Conservation (phyloP, 2,329 filamentous ascomycete species). For the Trichoderma breve region DNA sequence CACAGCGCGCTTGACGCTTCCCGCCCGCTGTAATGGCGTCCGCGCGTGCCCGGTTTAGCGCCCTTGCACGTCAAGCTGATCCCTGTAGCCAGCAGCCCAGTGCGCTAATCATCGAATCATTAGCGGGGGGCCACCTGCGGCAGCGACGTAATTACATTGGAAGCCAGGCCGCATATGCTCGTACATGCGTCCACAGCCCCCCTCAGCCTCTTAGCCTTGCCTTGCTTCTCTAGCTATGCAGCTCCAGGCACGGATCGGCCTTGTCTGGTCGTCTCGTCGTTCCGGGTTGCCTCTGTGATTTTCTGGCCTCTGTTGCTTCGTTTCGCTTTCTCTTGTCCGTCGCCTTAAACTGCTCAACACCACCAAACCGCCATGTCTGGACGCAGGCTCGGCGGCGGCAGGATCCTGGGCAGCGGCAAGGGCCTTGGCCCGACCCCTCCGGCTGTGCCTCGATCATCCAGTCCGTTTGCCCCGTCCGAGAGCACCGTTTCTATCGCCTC, state of each 20-base stretch:
- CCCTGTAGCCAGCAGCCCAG: slow-evolving; percentile 2
- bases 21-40: slow-evolving; percentile 4
- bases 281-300: slow-evolving; percentile 17
- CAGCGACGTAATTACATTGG: slow-evolving; percentile 5
- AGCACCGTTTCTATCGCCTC: slow-evolving; percentile 80
- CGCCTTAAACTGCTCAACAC: background rate
- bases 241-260: slow-evolving; percentile 37
- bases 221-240: slow-evolving; percentile 25
- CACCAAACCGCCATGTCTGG: slow-evolving; percentile 61
- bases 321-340: background rate
- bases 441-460: slow-evolving; percentile 45
- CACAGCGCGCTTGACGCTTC: slow-evolving; percentile 4
- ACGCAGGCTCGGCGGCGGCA: slow-evolving; percentile 86
- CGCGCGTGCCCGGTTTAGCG: slow-evolving; percentile 1
- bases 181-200: background rate
- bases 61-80: background rate
- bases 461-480: slow-evolving; percentile 55
- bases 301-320: background rate
- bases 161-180: background rate
- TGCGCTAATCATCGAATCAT: background rate
- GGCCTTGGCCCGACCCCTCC: slow-evolving; percentile 66
- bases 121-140: slow-evolving; percentile 2
- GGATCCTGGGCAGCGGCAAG: slow-evolving; percentile 84
- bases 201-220: background rate
- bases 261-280: slow-evolving; percentile 33